A percentile compares a stretch with the other conserved stretches of the same genome.
Conservation (phyloP, 2,329 filamentous ascomycete species). For the Leptographium procerum region DNA sequence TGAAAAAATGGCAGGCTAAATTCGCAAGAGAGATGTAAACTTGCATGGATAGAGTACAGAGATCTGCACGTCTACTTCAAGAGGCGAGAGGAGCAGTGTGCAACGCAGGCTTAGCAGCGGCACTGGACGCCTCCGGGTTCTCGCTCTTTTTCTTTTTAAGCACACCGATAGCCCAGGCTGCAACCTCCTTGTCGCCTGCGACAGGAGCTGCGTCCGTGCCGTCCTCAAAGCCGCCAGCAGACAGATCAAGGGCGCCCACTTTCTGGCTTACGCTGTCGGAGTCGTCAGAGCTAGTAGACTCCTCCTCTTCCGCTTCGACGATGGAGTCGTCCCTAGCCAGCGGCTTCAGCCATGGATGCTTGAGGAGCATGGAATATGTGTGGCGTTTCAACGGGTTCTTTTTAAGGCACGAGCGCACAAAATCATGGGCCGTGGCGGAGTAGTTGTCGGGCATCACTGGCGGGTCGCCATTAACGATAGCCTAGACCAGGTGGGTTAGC, state of each 20-base stretch:
- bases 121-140: conserved; percentile 26
- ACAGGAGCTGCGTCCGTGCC: conserved; percentile 15
- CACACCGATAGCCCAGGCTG: conserved; percentile 68
- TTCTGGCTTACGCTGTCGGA: conserved; percentile 24
- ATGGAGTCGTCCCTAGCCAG: conserved; percentile 20
- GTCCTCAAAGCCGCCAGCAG: conserved; percentile 28
- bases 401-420: conserved; percentile 81
- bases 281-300: conserved; percentile 9
- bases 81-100: conserved; percentile 76
- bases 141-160: conserved; percentile 55
- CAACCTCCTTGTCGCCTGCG: conserved; percentile 70
- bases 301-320: conserved; percentile 22
- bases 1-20: background rate
- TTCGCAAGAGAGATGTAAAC: no score
- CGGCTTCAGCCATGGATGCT: conserved; percentile 70
- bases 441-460: conserved; percentile 77
- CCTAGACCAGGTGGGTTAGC: conserved; percentile 43
- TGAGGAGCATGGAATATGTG: conserved; percentile 81
- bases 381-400: conserved; percentile 87
- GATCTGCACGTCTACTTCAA: no score
- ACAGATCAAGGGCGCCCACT: conserved; percentile 22
- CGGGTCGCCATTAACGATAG: conserved; percentile 95
- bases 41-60: no score
- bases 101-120: conserved; percentile 61
- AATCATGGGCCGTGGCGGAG: conserved; percentile 69